Conservation (phyloP, 352 stramenopile genomes). For the Pythium biforme region DNA sequence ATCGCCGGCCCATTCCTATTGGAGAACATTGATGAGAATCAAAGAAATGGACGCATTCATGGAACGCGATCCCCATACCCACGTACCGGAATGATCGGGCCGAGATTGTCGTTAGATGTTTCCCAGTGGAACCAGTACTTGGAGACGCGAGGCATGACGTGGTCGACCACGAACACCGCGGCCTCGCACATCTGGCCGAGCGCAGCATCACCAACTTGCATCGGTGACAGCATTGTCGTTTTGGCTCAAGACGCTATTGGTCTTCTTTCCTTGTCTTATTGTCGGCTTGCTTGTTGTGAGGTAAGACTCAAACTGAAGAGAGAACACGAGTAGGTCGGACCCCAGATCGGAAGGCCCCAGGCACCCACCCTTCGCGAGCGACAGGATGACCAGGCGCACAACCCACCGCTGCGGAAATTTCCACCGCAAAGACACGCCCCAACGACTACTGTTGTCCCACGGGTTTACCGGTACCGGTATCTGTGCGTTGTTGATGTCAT, state of each 20-base stretch:
- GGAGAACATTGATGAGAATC: background rate
- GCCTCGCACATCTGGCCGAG: slow-evolving; percentile 37
- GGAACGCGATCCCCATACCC: too few relatives aligned
- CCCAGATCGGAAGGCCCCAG: too few relatives aligned
- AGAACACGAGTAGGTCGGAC: background rate
- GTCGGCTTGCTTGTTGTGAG: slow-evolving; percentile 10
- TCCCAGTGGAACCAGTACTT: slow-evolving; percentile 51
- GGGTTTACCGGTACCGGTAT: too few relatives aligned
- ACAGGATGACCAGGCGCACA: background rate
- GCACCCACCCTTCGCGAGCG: background rate
- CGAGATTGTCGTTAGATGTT: slow-evolving; percentile 21
- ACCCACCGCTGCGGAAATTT: background rate
- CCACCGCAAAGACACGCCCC: slow-evolving; percentile 1
- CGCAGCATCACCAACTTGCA: slow-evolving; percentile 39
- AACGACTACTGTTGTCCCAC: background rate
- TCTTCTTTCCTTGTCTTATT: background rate
- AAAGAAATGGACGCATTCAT: too few relatives aligned
- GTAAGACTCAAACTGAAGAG: slow-evolving; percentile 13
- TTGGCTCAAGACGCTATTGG: background rate
- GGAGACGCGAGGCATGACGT: slow-evolving; percentile 45
- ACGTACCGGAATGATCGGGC: slow-evolving; percentile 26
- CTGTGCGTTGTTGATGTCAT: background rate
- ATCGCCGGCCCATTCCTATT: slow-evolving; percentile 10
- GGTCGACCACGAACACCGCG: slow-evolving; percentile 38
- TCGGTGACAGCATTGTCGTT: slow-evolving; percentile 31